phyloP scores from a whole-genome alignment of 345 rosid species.

The Citropsis articulata region DNA sequence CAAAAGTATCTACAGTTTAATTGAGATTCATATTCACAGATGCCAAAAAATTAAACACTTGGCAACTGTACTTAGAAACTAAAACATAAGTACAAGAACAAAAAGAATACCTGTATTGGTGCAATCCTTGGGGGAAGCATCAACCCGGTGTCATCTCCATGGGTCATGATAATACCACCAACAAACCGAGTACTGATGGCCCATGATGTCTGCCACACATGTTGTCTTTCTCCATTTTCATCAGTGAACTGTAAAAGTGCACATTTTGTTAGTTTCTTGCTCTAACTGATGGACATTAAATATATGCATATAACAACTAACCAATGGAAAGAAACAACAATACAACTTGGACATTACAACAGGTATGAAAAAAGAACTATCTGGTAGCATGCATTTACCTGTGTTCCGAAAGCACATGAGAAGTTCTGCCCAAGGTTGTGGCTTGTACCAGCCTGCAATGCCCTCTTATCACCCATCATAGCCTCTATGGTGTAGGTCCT shows the following conservation, averaged over 20 bases:
- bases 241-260: slow-evolving; percentile 65
- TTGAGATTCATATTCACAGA: neutral
- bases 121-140: slow-evolving; percentile 93
- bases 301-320: neutral
- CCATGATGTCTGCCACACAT: slow-evolving; percentile 99
- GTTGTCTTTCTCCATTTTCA: slow-evolving; percentile 88
- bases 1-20: neutral
- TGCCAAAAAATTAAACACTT: slow-evolving; percentile 3
- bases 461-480: slow-evolving; percentile 99
- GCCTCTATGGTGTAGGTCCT: slow-evolving; percentile 94
- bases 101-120: slow-evolving; percentile 65
- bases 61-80: neutral
- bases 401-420: slow-evolving; percentile 85
- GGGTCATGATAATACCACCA: slow-evolving; percentile 96
- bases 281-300: neutral
- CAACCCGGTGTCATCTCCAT: slow-evolving; percentile 93
- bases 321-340: neutral
- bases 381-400: slow-evolving; percentile 35
- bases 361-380: neutral
- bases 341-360: neutral
- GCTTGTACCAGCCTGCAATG: slow-evolving; percentile 93
- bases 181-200: slow-evolving; percentile 94
- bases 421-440: slow-evolving; percentile 95
- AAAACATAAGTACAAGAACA: neutral
- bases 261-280: slow-evolving; percentile 3